Evolutionary conservation across 129 eudicot species (phyloP).

Genomic region (Mikania micrantha): DNA sequence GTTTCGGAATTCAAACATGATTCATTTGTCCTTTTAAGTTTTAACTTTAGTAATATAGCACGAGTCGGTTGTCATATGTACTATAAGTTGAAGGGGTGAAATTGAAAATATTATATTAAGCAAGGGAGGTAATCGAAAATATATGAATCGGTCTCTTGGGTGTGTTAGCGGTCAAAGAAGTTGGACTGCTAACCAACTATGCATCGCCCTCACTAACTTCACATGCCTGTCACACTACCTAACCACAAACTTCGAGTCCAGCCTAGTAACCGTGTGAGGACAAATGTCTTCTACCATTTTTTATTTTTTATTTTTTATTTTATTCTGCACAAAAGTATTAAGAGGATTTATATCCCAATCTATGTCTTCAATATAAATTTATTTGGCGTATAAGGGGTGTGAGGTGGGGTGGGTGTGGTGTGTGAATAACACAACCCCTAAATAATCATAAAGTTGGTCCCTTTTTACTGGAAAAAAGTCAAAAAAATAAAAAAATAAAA

Average conservation of each 20-base stretch:
- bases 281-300: background rate
- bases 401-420: no score
- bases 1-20: background rate
- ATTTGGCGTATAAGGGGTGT: no score
- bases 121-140: background rate
- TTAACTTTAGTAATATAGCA: no score
- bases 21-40: background rate
- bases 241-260: background rate
- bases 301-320: background rate
- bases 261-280: background rate
- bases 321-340: no score
- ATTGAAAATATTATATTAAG: background rate
- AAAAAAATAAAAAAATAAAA: no score
- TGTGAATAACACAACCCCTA: no score
- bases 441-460: no score
- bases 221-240: constrained; percentile 6
- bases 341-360: no score
- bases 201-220: constrained; percentile 11
- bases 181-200: constrained; percentile 23
- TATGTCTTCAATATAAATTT: no score
- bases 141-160: background rate
- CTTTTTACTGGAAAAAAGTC: no score
- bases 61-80: no score
- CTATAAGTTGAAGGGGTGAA: background rate
- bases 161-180: constrained; percentile 20